phyloP scores from a whole-genome alignment of 2,329 filamentous ascomycete genomes.

The Exophiala sideris region DNA sequence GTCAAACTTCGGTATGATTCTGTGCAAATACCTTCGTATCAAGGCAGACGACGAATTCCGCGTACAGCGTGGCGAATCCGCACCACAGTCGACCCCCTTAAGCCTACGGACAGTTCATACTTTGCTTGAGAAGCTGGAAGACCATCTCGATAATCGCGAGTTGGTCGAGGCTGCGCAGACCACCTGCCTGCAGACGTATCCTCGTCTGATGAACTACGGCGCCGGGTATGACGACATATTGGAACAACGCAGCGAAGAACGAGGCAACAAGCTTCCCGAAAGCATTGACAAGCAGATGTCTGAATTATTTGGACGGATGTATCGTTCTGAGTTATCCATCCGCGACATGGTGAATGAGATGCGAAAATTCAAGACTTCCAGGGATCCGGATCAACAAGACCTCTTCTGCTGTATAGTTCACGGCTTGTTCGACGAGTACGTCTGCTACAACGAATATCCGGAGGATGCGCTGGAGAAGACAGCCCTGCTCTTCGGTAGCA shows the following conservation, averaged over 20 bases:
- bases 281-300: slow-evolving; percentile 90
- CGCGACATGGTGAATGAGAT: slow-evolving; percentile 80
- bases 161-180: slow-evolving; percentile 80
- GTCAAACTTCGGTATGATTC: slow-evolving; percentile 36
- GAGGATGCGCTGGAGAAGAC: slow-evolving; percentile 94
- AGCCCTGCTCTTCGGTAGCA: slow-evolving; percentile 91
- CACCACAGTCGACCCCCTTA: slow-evolving; percentile 68
- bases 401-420: slow-evolving; percentile 98
- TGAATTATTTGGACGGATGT: slow-evolving; percentile 97
- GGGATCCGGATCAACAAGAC: slow-evolving; percentile 81
- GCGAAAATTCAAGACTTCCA: slow-evolving; percentile 82
- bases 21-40: slow-evolving; percentile 77
- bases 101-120: slow-evolving; percentile 81
- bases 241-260: slow-evolving; percentile 71
- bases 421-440: slow-evolving; percentile 94
- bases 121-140: slow-evolving; percentile 74
- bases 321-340: slow-evolving; percentile 83
- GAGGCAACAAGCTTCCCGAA: slow-evolving; percentile 72
- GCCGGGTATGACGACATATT: slow-evolving; percentile 90
- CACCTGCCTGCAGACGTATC: slow-evolving; percentile 86
- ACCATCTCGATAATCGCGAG: slow-evolving; percentile 57
- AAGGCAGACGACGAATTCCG: slow-evolving; percentile 79
- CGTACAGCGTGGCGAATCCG: slow-evolving; percentile 67
- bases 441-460: slow-evolving; percentile 91
- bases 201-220: slow-evolving; percentile 91